Evolutionary conservation across 2,329 filamentous ascomycete genomes (phyloP).

Genomic region (Ceratocystis eucalypticola): DNA sequence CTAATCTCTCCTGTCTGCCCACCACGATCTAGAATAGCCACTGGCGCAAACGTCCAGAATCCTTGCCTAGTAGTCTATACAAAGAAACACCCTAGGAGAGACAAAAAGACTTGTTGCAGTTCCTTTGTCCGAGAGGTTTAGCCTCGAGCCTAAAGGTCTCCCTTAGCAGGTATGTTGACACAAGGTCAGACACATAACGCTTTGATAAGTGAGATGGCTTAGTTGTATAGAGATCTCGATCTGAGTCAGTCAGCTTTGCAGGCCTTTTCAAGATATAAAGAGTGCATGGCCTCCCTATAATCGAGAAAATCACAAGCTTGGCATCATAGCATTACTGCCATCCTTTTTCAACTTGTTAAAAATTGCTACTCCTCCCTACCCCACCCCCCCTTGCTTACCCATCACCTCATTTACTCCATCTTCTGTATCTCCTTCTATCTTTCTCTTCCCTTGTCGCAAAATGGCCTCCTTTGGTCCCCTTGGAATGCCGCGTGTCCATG

Average conservation of each 20-base stretch:
- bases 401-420: neutral
- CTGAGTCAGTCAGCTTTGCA: neutral
- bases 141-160: neutral
- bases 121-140: neutral
- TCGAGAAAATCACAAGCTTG: neutral
- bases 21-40: too few species aligned
- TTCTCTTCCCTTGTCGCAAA: neutral
- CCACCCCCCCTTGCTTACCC: neutral
- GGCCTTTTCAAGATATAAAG: neutral
- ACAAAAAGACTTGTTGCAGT: neutral
- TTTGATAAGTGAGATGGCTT: too few species aligned
- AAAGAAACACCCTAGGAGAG: neutral
- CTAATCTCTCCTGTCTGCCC: too few species aligned
- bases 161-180: neutral
- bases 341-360: neutral
- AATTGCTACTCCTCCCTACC: neutral
- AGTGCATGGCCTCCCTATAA: neutral
- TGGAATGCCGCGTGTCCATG: slow-evolving; percentile 17
- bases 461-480: slow-evolving; percentile 18
- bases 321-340: neutral
- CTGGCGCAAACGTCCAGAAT: neutral
- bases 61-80: neutral
- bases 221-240: too few species aligned
- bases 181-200: neutral
- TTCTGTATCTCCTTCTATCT: neutral